Evolutionary conservation across 495 filamentous ascomycete genomes (phyloP).

Genomic region (Aeminium ludgeri): DNA sequence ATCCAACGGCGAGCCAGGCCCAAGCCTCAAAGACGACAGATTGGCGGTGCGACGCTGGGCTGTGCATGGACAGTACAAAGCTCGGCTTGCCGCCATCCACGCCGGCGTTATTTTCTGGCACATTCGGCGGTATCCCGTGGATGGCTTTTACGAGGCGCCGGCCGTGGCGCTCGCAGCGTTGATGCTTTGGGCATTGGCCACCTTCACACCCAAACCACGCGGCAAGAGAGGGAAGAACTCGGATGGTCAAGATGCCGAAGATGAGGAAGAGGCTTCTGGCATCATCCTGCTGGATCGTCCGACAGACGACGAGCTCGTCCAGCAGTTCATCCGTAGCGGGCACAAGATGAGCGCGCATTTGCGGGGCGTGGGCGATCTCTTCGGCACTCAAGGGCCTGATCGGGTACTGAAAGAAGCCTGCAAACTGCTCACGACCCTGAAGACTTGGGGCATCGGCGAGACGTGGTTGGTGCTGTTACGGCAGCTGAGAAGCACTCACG

Average conservation of each 20-base stretch:
- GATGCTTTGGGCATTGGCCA: slow-evolving; percentile 37
- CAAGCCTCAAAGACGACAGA: neutral
- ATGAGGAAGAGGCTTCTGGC: neutral
- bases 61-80: slow-evolving; percentile 36
- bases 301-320: slow-evolving; percentile 38
- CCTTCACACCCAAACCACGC: slow-evolving; percentile 15
- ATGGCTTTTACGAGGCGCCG: slow-evolving; percentile 35
- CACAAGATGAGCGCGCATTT: slow-evolving; percentile 32
- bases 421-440: too few relatives aligned
- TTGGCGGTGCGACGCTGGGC: slow-evolving; percentile 31
- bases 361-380: slow-evolving; percentile 35
- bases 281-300: slow-evolving; percentile 36
- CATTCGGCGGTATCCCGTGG: slow-evolving; percentile 31
- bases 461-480: too few relatives aligned
- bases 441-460: too few relatives aligned
- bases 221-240: neutral
- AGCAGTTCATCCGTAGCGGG: slow-evolving; percentile 34
- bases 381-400: slow-evolving; percentile 26
- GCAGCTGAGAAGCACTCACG: too few relatives aligned
- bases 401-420: too few relatives aligned
- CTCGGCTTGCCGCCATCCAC: slow-evolving; percentile 37
- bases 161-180: slow-evolving; percentile 33
- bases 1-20: neutral
- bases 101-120: slow-evolving; percentile 36
- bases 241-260: neutral